These are phyloP conservation scores for Elsinoe ampelina DNA, from an alignment of 2,329 filamentous ascomycete genomes.

Conservation along the genomic window DNA sequence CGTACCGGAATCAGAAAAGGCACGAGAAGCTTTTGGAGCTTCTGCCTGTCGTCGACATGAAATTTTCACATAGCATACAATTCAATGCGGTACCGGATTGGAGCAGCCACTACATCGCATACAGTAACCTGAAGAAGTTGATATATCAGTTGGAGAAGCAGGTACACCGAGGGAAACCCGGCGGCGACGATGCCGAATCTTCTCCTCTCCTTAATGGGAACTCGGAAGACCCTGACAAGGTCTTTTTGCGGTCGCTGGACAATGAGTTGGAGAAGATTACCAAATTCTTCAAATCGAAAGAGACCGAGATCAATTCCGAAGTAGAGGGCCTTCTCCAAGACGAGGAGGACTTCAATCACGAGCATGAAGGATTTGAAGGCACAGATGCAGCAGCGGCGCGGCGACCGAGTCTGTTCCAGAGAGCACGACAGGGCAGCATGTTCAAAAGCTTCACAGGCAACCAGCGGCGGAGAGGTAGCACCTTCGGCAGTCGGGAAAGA, in stretches of 20 bases:
- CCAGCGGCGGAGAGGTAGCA: constrained; percentile 38
- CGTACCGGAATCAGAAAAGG: constrained; percentile 18
- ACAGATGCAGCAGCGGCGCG: constrained; percentile 28
- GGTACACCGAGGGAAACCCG: constrained; percentile 50
- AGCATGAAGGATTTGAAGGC: constrained; percentile 36
- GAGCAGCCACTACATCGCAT: constrained; percentile 96
- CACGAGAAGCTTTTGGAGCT: constrained; percentile 59
- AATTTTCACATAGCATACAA: constrained; percentile 98
- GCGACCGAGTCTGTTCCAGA: constrained; percentile 21
- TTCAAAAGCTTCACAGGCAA: constrained; percentile 42
- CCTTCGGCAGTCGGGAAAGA: constrained; percentile 30
- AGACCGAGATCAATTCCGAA: constrained; percentile 76
- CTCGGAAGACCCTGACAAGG: constrained; percentile 60
- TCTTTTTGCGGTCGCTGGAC: constrained; percentile 75
- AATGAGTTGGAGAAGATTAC: constrained; percentile 89
- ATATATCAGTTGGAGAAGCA: constrained; percentile 94
- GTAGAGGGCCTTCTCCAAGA: constrained; percentile 69
- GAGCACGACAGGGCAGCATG: constrained; percentile 39
- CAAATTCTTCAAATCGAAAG: constrained; percentile 83
- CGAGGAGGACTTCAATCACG: constrained; percentile 57
- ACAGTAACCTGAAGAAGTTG: constrained; percentile 97
- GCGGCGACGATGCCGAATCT: constrained; percentile 63
- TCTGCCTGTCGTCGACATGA: constrained; percentile 78
- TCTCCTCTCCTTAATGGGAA: constrained; percentile 67
- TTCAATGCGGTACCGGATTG: constrained; percentile 99